Conservation (phyloP, 768 basidiomycete genomes). For the Calocybe cyanea region DNA sequence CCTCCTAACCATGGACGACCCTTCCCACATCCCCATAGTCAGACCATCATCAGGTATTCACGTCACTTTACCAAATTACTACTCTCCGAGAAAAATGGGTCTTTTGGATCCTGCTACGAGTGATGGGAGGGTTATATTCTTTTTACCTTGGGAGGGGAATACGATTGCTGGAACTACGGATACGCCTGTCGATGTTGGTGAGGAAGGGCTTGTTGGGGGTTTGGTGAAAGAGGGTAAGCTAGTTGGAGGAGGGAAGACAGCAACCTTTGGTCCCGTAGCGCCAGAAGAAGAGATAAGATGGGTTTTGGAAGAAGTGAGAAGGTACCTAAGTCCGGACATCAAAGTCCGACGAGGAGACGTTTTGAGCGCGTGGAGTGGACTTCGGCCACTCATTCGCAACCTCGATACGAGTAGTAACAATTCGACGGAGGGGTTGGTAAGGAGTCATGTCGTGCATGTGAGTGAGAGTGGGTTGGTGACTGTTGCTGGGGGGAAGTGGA, state of each 20-base stretch:
- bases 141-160: conserved; percentile 98
- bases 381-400: conserved; percentile 87
- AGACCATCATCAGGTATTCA: conserved; percentile 92
- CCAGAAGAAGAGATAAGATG: conserved; percentile 94
- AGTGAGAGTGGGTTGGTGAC: conserved; percentile 81
- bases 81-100: conserved; percentile 92
- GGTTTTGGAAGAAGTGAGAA: conserved; percentile 90
- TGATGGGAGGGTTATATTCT: conserved; percentile 97
- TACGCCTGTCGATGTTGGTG: conserved; percentile 76
- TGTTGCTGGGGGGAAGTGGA: conserved; percentile 98
- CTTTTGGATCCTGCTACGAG: conserved; percentile 93
- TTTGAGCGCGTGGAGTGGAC: conserved; percentile 90
- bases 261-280: conserved; percentile 78
- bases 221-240: conserved; percentile 94
- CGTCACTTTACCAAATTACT: conserved; percentile 96
- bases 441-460: conserved; percentile 91
- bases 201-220: conserved; percentile 97
- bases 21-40: conserved; percentile 78
- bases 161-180: conserved; percentile 98
- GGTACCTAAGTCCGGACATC: conserved; percentile 90
- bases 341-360: conserved; percentile 93
- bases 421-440: conserved; percentile 83
- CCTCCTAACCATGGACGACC: conserved; percentile 77
- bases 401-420: conserved; percentile 32
- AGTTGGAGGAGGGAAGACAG: too few species aligned